These are phyloP conservation scores for Penicillium cataractarum DNA, from an alignment of 495 filamentous ascomycete genomes.

Conservation along the genomic window DNA sequence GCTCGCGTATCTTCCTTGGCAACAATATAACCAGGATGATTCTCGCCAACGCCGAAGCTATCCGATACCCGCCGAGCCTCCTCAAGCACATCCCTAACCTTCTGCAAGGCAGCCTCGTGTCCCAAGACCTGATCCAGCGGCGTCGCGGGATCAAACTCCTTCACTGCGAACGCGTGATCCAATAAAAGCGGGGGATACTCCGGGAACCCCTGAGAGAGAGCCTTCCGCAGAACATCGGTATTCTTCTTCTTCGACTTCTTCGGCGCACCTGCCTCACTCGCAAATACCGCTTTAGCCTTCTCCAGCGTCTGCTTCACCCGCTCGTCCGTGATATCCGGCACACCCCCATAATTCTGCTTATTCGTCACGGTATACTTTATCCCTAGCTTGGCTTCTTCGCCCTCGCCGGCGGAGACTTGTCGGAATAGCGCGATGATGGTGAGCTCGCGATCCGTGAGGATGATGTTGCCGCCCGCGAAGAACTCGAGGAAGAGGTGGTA, in stretches of 20 bases:
- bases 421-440: constrained; percentile 79
- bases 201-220: constrained; percentile 77
- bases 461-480: constrained; percentile 93
- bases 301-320: constrained; percentile 70
- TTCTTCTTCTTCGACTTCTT: constrained; percentile 84
- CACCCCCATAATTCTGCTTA: constrained; percentile 77
- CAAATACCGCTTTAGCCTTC: constrained; percentile 59
- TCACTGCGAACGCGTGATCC: constrained; percentile 78
- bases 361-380: constrained; percentile 77
- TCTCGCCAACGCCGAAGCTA: constrained; percentile 33
- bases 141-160: constrained; percentile 64
- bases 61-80: constrained; percentile 62
- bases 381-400: constrained; percentile 71
- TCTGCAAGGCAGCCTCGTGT: constrained; percentile 63
- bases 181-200: constrained; percentile 86
- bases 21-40: constrained; percentile 78
- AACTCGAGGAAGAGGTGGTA: constrained; percentile 93
- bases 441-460: constrained; percentile 81
- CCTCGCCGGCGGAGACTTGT: constrained; percentile 73
- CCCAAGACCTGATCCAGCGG: constrained; percentile 69
- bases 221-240: constrained; percentile 74
- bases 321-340: constrained; percentile 73
- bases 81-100: constrained; percentile 64
- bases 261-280: constrained; percentile 50
- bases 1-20: constrained; percentile 63